Evolutionary conservation across 345 rosid species (phyloP).

Genomic region (Ailanthus altissimus): DNA sequence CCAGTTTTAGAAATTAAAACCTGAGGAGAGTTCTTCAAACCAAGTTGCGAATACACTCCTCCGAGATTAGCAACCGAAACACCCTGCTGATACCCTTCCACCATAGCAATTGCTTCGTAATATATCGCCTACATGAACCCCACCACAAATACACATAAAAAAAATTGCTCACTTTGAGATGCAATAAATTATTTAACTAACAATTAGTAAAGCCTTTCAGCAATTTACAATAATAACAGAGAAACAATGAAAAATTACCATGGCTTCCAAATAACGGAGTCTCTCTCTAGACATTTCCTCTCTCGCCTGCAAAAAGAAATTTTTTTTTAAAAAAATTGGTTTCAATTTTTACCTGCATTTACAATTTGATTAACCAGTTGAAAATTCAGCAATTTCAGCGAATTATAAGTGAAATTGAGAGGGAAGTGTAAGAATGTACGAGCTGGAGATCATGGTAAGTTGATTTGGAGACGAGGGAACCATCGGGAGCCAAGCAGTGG

Average conservation of each 20-base stretch:
- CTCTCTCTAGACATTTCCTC: constrained; percentile 95
- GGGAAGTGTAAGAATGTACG: constrained; percentile 40
- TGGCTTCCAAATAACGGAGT: constrained; percentile 87
- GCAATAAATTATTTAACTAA: not conserved
- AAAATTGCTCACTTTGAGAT: not conserved
- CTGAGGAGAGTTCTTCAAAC: constrained; percentile 79
- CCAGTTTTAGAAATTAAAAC: constrained; percentile 28
- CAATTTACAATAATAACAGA: constrained; percentile 12
- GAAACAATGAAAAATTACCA: constrained; percentile 46
- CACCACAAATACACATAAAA: not conserved
- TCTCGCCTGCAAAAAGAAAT: constrained; percentile 62
- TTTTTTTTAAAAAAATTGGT: no score
- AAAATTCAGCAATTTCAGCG: not conserved
- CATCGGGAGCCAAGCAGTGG: constrained; percentile 94
- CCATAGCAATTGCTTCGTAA: constrained; percentile 86
- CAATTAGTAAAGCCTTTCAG: not conserved
- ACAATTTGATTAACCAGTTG: not conserved
- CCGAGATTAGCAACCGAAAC: constrained; percentile 68
- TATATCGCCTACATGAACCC: constrained; percentile 61
- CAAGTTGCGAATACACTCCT: constrained; percentile 60
- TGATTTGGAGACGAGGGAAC: constrained; percentile 92
- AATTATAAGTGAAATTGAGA: not conserved
- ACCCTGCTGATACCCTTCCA: constrained; percentile 94
- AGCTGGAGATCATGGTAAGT: constrained; percentile 81
- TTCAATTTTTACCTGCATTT: not conserved